These are phyloP conservation scores for Sarocladium kiliense DNA, from an alignment of 2,329 filamentous ascomycete genomes.

Conservation along the genomic window DNA sequence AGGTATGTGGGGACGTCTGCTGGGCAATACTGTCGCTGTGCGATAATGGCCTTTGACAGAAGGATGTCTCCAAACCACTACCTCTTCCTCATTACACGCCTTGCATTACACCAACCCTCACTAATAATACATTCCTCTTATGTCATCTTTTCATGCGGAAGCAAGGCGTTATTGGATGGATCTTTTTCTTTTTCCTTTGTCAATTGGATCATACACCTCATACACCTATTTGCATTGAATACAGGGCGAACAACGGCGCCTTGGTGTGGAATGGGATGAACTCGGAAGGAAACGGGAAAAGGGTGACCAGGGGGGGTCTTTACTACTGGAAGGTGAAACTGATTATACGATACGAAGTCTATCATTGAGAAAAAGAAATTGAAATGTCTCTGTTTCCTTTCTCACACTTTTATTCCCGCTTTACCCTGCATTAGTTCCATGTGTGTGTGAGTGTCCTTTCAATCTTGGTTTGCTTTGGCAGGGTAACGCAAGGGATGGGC, in stretches of 20 bases:
- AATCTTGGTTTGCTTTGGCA: not conserved
- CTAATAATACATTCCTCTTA: conserved; percentile 5
- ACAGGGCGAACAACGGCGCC: not conserved
- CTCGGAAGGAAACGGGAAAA: not conserved
- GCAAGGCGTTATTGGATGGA: conserved; percentile 7
- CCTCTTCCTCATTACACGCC: not conserved
- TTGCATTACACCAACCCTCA: conserved; percentile 4
- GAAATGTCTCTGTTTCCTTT: conserved; percentile 7
- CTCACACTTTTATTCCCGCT: not conserved
- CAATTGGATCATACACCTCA: not conserved
- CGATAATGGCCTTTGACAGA: conserved; percentile 20
- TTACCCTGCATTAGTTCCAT: not conserved
- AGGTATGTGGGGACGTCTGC: conserved; percentile 50
- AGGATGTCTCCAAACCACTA: too few relatives aligned
- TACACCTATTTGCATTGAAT: not conserved
- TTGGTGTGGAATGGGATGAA: not conserved
- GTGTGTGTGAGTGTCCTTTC: not conserved
- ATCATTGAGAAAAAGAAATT: not conserved
- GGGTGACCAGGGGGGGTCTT: not conserved
- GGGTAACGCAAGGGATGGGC: conserved; percentile 2
- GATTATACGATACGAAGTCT: not conserved
- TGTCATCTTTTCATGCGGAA: not conserved
- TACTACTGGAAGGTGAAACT: not conserved
- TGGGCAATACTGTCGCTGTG: conserved; percentile 38
- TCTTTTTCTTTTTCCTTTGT: conserved; percentile 1